phyloP scores from a whole-genome alignment of 2,329 filamentous ascomycete species.

The Chaetomiaceae sp. region DNA sequence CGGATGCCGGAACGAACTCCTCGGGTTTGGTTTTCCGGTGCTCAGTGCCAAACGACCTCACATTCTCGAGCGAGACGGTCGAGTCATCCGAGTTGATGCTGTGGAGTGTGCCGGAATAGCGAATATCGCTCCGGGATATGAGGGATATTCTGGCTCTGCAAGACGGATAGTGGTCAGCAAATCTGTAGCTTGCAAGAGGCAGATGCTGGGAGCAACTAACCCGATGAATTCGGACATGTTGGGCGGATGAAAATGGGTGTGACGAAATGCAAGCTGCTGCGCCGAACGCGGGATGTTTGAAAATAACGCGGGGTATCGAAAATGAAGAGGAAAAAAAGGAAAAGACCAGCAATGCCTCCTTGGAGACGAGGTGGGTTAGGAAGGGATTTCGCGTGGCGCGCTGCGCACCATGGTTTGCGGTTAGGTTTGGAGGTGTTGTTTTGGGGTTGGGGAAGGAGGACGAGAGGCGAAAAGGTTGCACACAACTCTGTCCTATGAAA shows the following conservation, averaged over 20 bases:
- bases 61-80: slow-evolving; percentile 95
- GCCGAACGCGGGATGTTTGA: neutral
- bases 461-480: slow-evolving; percentile 1
- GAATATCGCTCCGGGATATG: slow-evolving; percentile 96
- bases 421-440: slow-evolving; percentile 12
- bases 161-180: neutral
- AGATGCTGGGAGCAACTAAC: slow-evolving; percentile 36
- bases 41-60: slow-evolving; percentile 90
- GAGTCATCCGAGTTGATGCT: slow-evolving; percentile 98
- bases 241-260: slow-evolving; percentile 1
- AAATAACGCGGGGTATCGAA: slow-evolving; percentile 13
- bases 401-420: slow-evolving; percentile 17
- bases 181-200: neutral
- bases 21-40: slow-evolving; percentile 73
- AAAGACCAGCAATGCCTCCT: slow-evolving; percentile 6
- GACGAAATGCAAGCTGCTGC: slow-evolving; percentile 12
- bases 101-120: slow-evolving; percentile 92
- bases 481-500: slow-evolving; percentile 15
- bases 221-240: slow-evolving; percentile 58
- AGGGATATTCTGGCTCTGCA: slow-evolving; percentile 81
- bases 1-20: slow-evolving; percentile 77
- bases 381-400: slow-evolving; percentile 7
- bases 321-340: slow-evolving; percentile 2
- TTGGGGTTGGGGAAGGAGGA: slow-evolving; percentile 15
- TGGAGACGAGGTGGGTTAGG: slow-evolving; percentile 12